Conservation (phyloP, 2,329 filamentous ascomycete genomes). For the Clonostachys rosea region DNA sequence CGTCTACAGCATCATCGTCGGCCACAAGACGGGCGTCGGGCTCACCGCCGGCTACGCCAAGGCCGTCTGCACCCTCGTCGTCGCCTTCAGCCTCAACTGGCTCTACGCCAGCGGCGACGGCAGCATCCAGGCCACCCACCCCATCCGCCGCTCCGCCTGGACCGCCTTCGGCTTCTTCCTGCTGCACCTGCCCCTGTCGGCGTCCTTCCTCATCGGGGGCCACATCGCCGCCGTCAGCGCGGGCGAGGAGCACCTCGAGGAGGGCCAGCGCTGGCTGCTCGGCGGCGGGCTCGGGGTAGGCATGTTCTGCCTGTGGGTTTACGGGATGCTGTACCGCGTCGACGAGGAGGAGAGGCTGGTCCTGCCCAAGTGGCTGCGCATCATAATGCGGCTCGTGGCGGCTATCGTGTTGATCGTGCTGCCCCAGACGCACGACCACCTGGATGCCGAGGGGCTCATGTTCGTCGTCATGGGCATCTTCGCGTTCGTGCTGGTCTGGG, state of each 20-base stretch:
- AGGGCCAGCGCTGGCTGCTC: conserved; percentile 39
- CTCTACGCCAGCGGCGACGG: conserved; percentile 43
- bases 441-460: conserved; percentile 25
- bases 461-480: conserved; percentile 35
- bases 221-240: conserved; percentile 37
- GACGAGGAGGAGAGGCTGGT: conserved; percentile 17
- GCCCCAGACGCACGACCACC: conserved; percentile 23
- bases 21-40: conserved; percentile 36
- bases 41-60: conserved; percentile 34
- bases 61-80: conserved; percentile 40
- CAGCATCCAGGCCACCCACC: conserved; percentile 33
- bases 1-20: conserved; percentile 41
- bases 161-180: conserved; percentile 39
- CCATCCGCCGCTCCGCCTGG: conserved; percentile 34
- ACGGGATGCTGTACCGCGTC: conserved; percentile 25
- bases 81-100: conserved; percentile 46
- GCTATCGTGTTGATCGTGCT: conserved; percentile 24
- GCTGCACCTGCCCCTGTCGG: conserved; percentile 37
- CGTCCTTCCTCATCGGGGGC: conserved; percentile 38
- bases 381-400: conserved; percentile 20
- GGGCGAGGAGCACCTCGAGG: conserved; percentile 27
- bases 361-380: conserved; percentile 20
- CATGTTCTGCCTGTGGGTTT: conserved; percentile 35
- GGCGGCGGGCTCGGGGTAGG: conserved; percentile 39
- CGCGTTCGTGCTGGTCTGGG: conserved; percentile 34